These are phyloP conservation scores for Piromyces finnis DNA, from an alignment of 192 early-diverging fungal genomes.

Conservation along the genomic window DNA sequence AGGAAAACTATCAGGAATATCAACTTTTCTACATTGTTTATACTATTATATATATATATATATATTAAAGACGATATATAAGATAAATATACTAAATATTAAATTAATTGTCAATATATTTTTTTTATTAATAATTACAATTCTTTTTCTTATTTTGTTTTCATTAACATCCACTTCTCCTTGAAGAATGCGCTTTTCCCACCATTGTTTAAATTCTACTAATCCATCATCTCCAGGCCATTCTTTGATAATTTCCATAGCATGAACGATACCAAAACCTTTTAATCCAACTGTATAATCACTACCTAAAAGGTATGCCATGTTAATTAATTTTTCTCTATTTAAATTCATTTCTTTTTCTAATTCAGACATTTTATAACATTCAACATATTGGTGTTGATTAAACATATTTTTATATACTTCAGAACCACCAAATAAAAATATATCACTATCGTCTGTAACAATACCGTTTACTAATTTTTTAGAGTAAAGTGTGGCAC, in stretches of 20 bases:
- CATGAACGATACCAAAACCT: constrained; percentile 70
- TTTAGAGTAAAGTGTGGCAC: constrained; percentile 35
- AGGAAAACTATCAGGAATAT: constrained; percentile 64
- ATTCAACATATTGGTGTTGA: constrained; percentile 71
- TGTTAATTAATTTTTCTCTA: constrained; percentile 50
- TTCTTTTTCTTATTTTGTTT: neutral
- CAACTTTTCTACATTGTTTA: constrained; percentile 38
- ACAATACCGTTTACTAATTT: constrained; percentile 85
- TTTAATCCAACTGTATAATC: constrained; percentile 87
- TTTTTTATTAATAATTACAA: neutral
- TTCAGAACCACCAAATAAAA: constrained; percentile 63
- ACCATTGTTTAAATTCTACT: neutral
- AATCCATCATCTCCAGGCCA: constrained; percentile 21
- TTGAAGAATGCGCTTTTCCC: neutral
- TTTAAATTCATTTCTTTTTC: constrained; percentile 44
- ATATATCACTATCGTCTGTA: constrained; percentile 94
- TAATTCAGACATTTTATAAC: constrained; percentile 48
- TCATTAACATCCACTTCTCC: neutral
- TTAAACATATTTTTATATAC: constrained; percentile 93
- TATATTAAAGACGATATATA: too few relatives aligned
- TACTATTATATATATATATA: constrained; percentile 8
- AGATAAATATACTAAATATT: too few relatives aligned
- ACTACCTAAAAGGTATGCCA: constrained; percentile 87
- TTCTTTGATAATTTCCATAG: constrained; percentile 73
- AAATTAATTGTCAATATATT: neutral